These are phyloP conservation scores for Westerdykella ornata DNA, from an alignment of 2,329 filamentous ascomycete genomes.

Conservation along the genomic window DNA sequence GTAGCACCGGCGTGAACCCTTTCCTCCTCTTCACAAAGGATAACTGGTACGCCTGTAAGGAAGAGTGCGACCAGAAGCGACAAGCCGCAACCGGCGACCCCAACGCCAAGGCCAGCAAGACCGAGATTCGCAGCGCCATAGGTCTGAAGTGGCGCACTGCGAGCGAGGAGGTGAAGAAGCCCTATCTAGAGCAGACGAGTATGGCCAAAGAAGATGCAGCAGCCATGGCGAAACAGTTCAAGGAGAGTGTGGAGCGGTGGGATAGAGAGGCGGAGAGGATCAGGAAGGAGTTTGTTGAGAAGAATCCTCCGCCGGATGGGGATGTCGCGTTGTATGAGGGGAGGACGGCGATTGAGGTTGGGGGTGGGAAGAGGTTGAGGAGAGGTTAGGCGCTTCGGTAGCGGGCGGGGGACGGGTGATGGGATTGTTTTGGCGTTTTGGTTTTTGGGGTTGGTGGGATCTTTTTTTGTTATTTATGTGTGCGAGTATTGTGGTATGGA, in stretches of 20 bases:
- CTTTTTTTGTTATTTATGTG: not conserved
- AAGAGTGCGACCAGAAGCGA: conserved; percentile 62
- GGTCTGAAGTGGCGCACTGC: conserved; percentile 88
- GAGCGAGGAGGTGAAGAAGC: conserved; percentile 60
- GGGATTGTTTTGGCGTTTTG: conserved; percentile 6
- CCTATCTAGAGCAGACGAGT: conserved; percentile 69
- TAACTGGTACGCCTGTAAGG: conserved; percentile 55
- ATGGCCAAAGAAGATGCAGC: conserved; percentile 62
- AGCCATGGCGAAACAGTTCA: conserved; percentile 53
- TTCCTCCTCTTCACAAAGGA: conserved; percentile 86
- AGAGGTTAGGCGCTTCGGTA: conserved; percentile 5
- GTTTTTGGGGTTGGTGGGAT: not conserved
- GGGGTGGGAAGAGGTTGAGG: conserved; percentile 30
- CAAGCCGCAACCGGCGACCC: conserved; percentile 58
- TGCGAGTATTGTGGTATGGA: not conserved
- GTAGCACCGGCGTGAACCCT: conserved; percentile 67
- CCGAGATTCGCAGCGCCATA: conserved; percentile 76
- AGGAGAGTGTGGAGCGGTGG: conserved; percentile 61
- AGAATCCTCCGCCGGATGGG: conserved; percentile 28
- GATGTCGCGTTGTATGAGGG: conserved; percentile 30
- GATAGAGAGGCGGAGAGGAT: conserved; percentile 56
- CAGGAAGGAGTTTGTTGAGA: conserved; percentile 39
- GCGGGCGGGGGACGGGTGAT: too few species aligned
- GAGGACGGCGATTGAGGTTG: conserved; percentile 35
- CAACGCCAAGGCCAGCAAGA: conserved; percentile 58